Percentiles rank a stretch among this genome's conserved stretches.
Conservation (phyloP, 371 early-diverging fungal genomes). For the Dentiscutata heterogama region DNA sequence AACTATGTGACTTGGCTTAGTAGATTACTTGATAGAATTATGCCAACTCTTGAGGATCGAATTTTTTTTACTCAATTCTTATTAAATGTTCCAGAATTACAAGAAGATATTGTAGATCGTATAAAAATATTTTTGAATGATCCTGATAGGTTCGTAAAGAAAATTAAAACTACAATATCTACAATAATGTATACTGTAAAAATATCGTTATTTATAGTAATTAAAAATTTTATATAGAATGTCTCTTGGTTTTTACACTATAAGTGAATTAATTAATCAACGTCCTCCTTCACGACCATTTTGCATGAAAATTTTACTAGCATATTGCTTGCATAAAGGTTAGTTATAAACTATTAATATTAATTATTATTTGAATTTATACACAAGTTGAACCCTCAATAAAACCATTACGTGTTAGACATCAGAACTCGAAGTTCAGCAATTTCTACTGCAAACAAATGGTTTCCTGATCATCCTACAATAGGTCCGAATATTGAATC, state of each 20-base stretch:
- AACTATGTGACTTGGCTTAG: constrained; percentile 40
- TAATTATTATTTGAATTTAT: neutral
- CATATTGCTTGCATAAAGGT: constrained; percentile 43
- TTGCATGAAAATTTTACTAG: constrained; percentile 38
- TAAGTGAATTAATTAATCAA: constrained; percentile 27
- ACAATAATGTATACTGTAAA: neutral
- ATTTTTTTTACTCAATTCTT: constrained; percentile 35
- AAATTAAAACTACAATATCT: neutral
- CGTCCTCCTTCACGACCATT: constrained; percentile 42
- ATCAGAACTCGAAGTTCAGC: constrained; percentile 58
- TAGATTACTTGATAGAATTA: constrained; percentile 37
- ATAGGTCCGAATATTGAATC: constrained; percentile 61
- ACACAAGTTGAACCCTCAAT: no score
- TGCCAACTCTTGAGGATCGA: constrained; percentile 42
- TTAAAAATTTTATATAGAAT: constrained; percentile 12
- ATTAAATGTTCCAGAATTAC: constrained; percentile 38
- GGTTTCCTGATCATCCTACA: constrained; percentile 65
- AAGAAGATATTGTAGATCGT: constrained; percentile 43
- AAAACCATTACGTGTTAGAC: neutral
- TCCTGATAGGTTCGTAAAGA: constrained; percentile 38
- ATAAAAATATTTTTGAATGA: constrained; percentile 46
- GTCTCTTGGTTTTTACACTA: constrained; percentile 32
- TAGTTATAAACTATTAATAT: neutral
- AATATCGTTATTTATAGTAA: neutral
- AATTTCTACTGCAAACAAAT: constrained; percentile 71